Evolutionary conservation across 225 moss, liverwort and hornwort genomes (phyloP), one percentile per base, ranked within the genome.

Genomic region (Sphagnum contortum): DNA sequence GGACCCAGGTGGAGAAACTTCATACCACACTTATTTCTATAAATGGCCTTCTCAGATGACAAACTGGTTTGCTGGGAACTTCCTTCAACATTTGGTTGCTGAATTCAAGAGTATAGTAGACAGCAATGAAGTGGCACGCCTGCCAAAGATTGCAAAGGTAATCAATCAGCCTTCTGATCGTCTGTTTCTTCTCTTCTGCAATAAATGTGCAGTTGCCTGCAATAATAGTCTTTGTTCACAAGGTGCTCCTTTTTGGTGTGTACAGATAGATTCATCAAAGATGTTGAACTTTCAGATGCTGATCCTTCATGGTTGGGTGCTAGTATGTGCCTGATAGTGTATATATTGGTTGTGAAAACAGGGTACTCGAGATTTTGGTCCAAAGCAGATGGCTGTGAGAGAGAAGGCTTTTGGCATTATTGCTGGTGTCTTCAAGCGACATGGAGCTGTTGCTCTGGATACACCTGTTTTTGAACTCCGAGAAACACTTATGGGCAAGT

Each of bases 401-500:
- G 77, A 84, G 60, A 72, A 71, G 49, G 84, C 80, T 44, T 84
- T 84, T 48, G 72, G 73, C 46, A 80, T 75, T 13, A 78, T 84
- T 51, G 57, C 61, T 47, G 65, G 72, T 4, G 69, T 77, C 48
- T 84, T 84, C 57, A 77, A 80, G 72, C 80, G 80, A 3, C 80
- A 84, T 66, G 80, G 80, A n/a, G 84, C 80, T 5, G 77, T 72
- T 9, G 67, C 77, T 3, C 49, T 84, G 0, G 83, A 84, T 5
- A 84, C 84, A 2, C 84, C 84, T 4, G 80, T 84, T 29, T 84
- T 84, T 71, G 80, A 84, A 62, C 65, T 80, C 47, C 71, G 72
- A 55, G 84, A 84, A 63, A 80, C 84, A 14, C 60, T 84, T 58
- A 84, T 73, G 80, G 84, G 84, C 48, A 84, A 84, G 63, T 84